phyloP scores from a whole-genome alignment of 345 rosid species.

The Melastoma malabathricum region DNA sequence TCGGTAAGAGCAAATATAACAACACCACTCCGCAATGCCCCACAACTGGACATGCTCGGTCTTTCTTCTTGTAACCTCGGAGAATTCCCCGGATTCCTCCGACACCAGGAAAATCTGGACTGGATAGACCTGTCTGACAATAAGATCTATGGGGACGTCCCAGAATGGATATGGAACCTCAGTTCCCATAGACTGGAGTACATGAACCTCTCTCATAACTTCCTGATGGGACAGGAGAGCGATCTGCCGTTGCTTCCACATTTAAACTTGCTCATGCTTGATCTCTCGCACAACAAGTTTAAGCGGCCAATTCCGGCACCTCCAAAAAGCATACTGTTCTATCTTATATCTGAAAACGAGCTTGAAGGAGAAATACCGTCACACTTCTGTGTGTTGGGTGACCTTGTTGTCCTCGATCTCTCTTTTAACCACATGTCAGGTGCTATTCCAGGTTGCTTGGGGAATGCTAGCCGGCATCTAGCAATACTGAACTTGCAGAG shows the following conservation, averaged over 20 bases:
- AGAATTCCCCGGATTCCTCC: neutral
- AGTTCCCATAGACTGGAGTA: neutral
- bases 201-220: conserved; percentile 5
- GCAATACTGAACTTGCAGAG: neutral
- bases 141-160: conserved; percentile 4
- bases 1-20: neutral
- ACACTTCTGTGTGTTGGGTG: conserved; percentile 1
- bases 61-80: conserved; percentile 5
- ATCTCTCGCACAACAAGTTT: conserved; percentile 4
- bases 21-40: neutral
- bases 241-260: neutral
- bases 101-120: neutral
- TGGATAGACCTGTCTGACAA: conserved; percentile 3
- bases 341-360: neutral
- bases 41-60: neutral
- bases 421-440: neutral
- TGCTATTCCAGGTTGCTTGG: conserved; percentile 1
- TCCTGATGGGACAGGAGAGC: neutral
- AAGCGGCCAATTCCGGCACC: neutral
- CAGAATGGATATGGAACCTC: neutral
- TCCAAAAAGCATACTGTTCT: neutral
- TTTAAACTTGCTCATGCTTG: neutral
- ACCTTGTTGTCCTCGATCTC: neutral
- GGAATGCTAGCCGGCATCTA: neutral
- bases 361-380: neutral